These are phyloP conservation scores for Candida labiduridarum DNA, from an alignment of 1,139 yeast genomes.

Conservation along the genomic window DNA sequence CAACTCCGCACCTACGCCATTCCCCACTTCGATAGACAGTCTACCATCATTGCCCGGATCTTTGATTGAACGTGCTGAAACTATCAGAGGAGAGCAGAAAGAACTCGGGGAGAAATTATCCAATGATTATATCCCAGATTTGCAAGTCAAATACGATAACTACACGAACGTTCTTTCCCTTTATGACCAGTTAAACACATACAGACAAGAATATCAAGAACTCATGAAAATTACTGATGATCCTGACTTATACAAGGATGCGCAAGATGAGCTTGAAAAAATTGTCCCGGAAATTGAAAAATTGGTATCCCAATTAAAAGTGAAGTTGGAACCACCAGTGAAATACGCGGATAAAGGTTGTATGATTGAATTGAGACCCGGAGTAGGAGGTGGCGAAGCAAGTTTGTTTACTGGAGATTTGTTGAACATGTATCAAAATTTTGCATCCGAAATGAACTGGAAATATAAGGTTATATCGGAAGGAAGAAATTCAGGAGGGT, in stretches of 20 bases:
- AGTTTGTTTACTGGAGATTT: conserved; percentile 81
- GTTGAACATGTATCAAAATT: conserved; percentile 77
- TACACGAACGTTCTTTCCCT: conserved; percentile 44
- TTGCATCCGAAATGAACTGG: conserved; percentile 71
- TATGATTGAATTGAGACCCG: conserved; percentile 85
- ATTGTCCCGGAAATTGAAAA: conserved; percentile 38
- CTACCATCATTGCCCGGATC: conserved; percentile 54
- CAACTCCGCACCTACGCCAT: not conserved
- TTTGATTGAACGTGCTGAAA: conserved; percentile 62
- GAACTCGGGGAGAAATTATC: conserved; percentile 42
- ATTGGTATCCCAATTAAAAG: conserved; percentile 49
- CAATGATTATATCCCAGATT: conserved; percentile 14
- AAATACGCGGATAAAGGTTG: conserved; percentile 79
- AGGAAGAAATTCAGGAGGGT: conserved; percentile 63
- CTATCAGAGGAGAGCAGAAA: conserved; percentile 51
- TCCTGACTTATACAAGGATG: conserved; percentile 22
- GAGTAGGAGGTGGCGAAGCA: conserved; percentile 97
- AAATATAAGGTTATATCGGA: conserved; percentile 59
- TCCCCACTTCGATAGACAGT: not conserved
- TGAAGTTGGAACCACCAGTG: conserved; percentile 71
- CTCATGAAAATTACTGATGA: conserved; percentile 39
- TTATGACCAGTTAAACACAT: conserved; percentile 32
- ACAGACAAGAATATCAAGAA: conserved; percentile 44
- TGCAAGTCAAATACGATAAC: conserved; percentile 16
- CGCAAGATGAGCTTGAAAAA: conserved; percentile 31